Percentiles rank a stretch among this genome's conserved stretches.
Conservation (phyloP, 345 rosid species). For the Eucalyptus grandis region DNA sequence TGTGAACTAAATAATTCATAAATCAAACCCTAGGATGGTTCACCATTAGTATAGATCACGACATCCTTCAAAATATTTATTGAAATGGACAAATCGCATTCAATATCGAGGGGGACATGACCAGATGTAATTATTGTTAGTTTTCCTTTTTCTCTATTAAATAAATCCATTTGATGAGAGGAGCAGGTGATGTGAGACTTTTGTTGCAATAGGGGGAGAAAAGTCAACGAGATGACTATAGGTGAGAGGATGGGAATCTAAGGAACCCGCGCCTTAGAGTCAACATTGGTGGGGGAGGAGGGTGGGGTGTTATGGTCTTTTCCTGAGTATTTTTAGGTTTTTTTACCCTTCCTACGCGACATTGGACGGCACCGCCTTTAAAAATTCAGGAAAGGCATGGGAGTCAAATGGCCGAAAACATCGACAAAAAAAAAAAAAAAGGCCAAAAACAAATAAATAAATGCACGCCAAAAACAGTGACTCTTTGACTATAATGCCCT, state of each 20-base stretch:
- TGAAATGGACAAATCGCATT: not conserved
- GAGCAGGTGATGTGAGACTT: not conserved
- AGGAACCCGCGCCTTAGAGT: not conserved
- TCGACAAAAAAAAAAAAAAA: too few species aligned
- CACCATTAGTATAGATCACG: rapidly evolving
- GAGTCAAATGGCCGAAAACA: not conserved
- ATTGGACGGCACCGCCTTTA: not conserved
- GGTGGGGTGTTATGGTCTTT: not conserved
- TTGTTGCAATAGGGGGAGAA: not conserved
- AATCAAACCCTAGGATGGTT: not conserved
- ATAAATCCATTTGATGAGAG: not conserved
- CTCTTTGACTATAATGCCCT: not conserved
- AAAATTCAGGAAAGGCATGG: not conserved
- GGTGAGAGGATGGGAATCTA: not conserved
- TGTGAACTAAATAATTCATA: not conserved
- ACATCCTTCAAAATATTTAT: not conserved
- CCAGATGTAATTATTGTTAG: not conserved
- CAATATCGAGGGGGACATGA: not conserved
- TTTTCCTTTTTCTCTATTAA: not conserved
- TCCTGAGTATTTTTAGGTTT: not conserved
- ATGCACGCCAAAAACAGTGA: not conserved
- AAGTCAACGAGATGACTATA: not conserved
- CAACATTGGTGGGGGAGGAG: not conserved
- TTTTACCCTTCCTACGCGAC: not conserved
- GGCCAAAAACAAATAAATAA: not conserved